phyloP scores from a whole-genome alignment of 1,284 basidiomycete species.

The Apiotrichum sp. region DNA sequence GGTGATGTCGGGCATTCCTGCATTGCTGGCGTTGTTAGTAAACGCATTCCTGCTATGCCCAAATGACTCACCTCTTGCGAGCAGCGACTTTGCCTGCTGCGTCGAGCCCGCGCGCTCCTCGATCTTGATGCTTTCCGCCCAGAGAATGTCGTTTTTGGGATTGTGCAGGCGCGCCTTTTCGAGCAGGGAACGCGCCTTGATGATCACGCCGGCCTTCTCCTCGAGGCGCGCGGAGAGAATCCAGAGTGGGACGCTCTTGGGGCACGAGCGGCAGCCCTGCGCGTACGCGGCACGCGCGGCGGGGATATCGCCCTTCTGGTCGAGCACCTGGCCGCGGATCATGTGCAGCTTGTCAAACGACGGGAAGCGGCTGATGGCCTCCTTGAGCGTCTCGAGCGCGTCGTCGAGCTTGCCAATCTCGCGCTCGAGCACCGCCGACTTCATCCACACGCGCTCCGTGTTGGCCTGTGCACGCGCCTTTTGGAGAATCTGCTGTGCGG shows the following conservation, averaged over 20 bases:
- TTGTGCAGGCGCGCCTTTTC: slow-evolving; percentile 85
- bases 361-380: slow-evolving; percentile 74
- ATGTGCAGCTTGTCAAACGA: slow-evolving; percentile 88
- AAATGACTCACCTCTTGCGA: slow-evolving; percentile 59
- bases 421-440: slow-evolving; percentile 88
- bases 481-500: slow-evolving; percentile 76
- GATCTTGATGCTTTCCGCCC: slow-evolving; percentile 83
- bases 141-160: slow-evolving; percentile 73
- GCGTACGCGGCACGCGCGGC: slow-evolving; percentile 72
- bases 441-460: slow-evolving; percentile 96
- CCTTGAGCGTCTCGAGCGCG: slow-evolving; percentile 67
- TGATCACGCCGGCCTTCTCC: slow-evolving; percentile 77
- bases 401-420: slow-evolving; percentile 70
- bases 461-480: slow-evolving; percentile 84
- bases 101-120: slow-evolving; percentile 77
- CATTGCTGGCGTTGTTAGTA: slow-evolving; percentile 51
- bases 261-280: slow-evolving; percentile 72
- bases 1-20: slow-evolving; percentile 90
- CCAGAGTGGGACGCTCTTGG: slow-evolving; percentile 79
- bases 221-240: slow-evolving; percentile 80
- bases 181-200: slow-evolving; percentile 85
- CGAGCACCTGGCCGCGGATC: slow-evolving; percentile 84
- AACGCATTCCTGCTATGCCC: neutral
- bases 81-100: slow-evolving; percentile 74
- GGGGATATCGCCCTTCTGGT: slow-evolving; percentile 56